These are phyloP conservation scores for Phytophthora crassamura DNA, from an alignment of 352 stramenopile genomes.

Conservation along the genomic window DNA sequence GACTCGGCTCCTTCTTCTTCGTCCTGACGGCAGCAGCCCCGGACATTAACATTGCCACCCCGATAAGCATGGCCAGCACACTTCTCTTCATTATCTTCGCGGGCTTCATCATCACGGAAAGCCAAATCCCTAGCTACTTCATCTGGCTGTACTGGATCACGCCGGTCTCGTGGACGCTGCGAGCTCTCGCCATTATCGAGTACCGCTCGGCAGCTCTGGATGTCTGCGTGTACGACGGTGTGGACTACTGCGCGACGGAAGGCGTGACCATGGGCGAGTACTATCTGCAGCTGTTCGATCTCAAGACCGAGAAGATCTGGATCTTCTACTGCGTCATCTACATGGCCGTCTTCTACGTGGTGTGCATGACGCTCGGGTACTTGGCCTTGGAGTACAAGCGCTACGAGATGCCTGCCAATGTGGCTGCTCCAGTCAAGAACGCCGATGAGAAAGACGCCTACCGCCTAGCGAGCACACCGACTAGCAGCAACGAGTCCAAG, in stretches of 20 bases:
- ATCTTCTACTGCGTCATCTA: slow-evolving; percentile 40
- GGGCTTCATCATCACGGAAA: slow-evolving; percentile 53
- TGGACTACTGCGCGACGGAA: slow-evolving; percentile 43
- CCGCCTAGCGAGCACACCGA: slow-evolving; percentile 24
- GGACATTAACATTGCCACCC: slow-evolving; percentile 48
- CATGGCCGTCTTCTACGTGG: slow-evolving; percentile 37
- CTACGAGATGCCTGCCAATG: slow-evolving; percentile 26
- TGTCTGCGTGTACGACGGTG: slow-evolving; percentile 37
- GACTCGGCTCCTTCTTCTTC: slow-evolving; percentile 44
- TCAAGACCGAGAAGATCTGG: slow-evolving; percentile 45
- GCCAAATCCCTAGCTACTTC: slow-evolving; percentile 53
- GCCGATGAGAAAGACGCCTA: slow-evolving; percentile 20
- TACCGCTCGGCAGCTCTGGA: slow-evolving; percentile 38
- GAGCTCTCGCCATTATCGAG: slow-evolving; percentile 41
- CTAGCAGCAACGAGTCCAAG: slow-evolving; percentile 16
- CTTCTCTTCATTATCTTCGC: slow-evolving; percentile 64
- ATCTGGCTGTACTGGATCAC: slow-evolving; percentile 71
- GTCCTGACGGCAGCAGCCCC: slow-evolving; percentile 33
- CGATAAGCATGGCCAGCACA: slow-evolving; percentile 46
- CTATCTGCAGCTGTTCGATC: slow-evolving; percentile 40
- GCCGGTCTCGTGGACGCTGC: slow-evolving; percentile 53
- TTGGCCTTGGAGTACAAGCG: slow-evolving; percentile 47
- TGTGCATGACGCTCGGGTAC: slow-evolving; percentile 42
- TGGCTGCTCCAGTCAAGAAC: slow-evolving; percentile 10
- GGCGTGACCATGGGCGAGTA: slow-evolving; percentile 40